Evolutionary conservation across 768 basidiomycete species (phyloP).

Genomic region (Rhodocollybia butyracea): DNA sequence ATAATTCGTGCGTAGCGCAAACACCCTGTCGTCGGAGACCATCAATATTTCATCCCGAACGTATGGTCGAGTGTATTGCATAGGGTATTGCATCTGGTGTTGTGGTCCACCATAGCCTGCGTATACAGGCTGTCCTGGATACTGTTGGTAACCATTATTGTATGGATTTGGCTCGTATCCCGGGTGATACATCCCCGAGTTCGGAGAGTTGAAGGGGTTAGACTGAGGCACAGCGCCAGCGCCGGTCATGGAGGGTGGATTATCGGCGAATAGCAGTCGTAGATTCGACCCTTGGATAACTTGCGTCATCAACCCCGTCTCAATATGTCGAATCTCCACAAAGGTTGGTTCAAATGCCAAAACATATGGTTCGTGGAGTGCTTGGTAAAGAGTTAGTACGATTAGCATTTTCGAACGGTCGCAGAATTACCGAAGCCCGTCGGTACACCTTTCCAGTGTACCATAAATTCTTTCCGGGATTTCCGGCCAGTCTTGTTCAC

Average conservation of each 20-base stretch:
- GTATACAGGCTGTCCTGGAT: conserved; percentile 19
- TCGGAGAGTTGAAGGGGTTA: conserved; percentile 24
- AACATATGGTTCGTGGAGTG: conserved; percentile 94
- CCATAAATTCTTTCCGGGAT: conserved; percentile 89
- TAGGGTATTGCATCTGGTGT: conserved; percentile 33
- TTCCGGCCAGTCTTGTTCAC: conserved; percentile 95
- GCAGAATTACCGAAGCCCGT: conserved; percentile 90
- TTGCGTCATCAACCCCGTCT: conserved; percentile 87
- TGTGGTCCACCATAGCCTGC: conserved; percentile 28
- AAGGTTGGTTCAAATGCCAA: conserved; percentile 96
- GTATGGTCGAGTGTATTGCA: conserved; percentile 38
- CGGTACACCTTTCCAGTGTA: conserved; percentile 94
- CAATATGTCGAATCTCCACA: conserved; percentile 94
- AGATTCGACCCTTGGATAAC: conserved; percentile 93
- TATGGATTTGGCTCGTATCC: conserved; percentile 17
- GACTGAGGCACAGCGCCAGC: conserved; percentile 30
- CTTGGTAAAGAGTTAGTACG: conserved; percentile 35
- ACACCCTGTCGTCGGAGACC: conserved; percentile 84
- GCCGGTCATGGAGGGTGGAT: conserved; percentile 77
- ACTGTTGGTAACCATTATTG: conserved; percentile 1
- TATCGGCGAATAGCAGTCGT: conserved; percentile 89
- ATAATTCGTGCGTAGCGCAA: conserved; percentile 58
- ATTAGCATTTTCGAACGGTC: neutral
- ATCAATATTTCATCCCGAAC: conserved; percentile 85
- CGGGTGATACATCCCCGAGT: conserved; percentile 16